Conservation (phyloP, 2,329 filamentous ascomycete genomes). For the Penicillium sp. region DNA sequence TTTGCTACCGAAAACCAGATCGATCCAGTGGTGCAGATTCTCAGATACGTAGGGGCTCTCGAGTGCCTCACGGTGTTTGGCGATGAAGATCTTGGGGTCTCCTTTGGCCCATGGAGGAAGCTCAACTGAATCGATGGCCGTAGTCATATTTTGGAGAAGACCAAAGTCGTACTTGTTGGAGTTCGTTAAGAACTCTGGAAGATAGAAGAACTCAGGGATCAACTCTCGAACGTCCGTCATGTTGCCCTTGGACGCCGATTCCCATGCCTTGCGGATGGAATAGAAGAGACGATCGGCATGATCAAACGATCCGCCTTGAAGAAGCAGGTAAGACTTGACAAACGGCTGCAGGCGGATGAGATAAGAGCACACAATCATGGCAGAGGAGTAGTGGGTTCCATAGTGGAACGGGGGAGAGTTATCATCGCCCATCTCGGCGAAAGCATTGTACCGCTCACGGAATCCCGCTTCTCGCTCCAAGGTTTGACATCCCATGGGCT, state of each 20-base stretch:
- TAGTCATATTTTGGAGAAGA: slow-evolving; percentile 74
- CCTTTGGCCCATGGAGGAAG: slow-evolving; percentile 97
- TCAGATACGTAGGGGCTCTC: slow-evolving; percentile 92
- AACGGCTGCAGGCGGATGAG: slow-evolving; percentile 94
- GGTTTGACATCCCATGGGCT: slow-evolving; percentile 94
- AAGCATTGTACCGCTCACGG: slow-evolving; percentile 78
- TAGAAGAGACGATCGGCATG: slow-evolving; percentile 95
- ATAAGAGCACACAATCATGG: slow-evolving; percentile 98
- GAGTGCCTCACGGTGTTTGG: slow-evolving; percentile 91
- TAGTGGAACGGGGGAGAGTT: slow-evolving; percentile 86
- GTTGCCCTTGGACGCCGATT: slow-evolving; percentile 82
- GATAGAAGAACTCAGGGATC: slow-evolving; percentile 95
- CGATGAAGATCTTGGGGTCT: slow-evolving; percentile 91
- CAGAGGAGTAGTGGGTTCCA: slow-evolving; percentile 96
- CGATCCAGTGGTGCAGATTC: slow-evolving; percentile 91
- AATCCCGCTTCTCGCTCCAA: slow-evolving; percentile 75
- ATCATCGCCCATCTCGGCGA: slow-evolving; percentile 85
- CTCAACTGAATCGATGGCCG: slow-evolving; percentile 79
- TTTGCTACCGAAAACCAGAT: slow-evolving; percentile 90
- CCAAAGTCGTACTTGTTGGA: slow-evolving; percentile 95
- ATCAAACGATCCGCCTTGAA: slow-evolving; percentile 95
- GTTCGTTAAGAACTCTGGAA: slow-evolving; percentile 94
- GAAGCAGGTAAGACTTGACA: slow-evolving; percentile 88
- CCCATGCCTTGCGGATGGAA: slow-evolving; percentile 88
- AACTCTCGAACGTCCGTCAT: slow-evolving; percentile 94